Evolutionary conservation across 305 asterid genomes (phyloP), one percentile per base, ranked within the genome.

Genomic region (Fraxinus greggii): DNA sequence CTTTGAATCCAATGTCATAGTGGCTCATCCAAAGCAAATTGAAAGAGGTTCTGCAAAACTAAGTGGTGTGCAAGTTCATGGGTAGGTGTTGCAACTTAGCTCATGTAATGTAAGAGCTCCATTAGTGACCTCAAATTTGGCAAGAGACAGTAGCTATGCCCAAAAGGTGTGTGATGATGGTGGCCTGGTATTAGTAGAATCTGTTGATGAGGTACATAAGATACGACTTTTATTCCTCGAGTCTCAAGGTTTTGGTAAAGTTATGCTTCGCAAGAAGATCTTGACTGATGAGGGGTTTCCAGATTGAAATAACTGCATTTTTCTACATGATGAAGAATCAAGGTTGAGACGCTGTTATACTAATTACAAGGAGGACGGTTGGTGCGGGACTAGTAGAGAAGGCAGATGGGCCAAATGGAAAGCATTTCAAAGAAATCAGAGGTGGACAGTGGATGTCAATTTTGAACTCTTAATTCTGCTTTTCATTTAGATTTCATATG

Each of bases 11-110:
- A 6, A 12, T 51, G 61, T 15, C 23, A 51, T 26, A 56, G 19
- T 76, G 32, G 84, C 3, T 61, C 70, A 61, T 79, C 88, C 72
- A 85, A 69, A 76, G 86, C 67, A 9, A 85, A 82, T 7, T 83
- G 88, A 48, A 85, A 82, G 77, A 76, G 80, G 82, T 82, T 82
- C 79, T 85, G 79, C 48, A 82, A 85, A 54, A 79, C 88, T 51
- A 85, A 78, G 80, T 56, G 67, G 61, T 76, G 86, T 56, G 84
- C 79, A 82, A 82, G 78, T 82, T 85, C 48, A 83, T 81, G 3
- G 84, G 65, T 15, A 19, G 23, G 80, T 48, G 84, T 36, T 79
- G 84, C 59, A 82, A 82, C 76, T 82, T 85, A 56, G 86, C 84
- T 76, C 88, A 79, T 76, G 81, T 81, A 9, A 77, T 76, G 3